phyloP scores from a whole-genome alignment of 75 land plant species.

The Pinus albicaulis region DNA sequence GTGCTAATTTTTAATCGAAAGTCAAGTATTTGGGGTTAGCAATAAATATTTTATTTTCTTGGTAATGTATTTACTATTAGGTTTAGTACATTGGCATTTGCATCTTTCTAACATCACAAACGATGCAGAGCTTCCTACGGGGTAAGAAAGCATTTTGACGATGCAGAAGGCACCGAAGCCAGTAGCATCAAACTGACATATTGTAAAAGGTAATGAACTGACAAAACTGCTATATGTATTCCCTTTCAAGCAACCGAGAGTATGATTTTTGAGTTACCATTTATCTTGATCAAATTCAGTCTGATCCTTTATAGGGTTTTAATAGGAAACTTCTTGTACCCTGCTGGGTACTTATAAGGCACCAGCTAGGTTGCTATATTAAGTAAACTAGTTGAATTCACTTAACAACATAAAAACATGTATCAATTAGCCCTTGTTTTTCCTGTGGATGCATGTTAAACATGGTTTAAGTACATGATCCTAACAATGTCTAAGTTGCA shows the following conservation, averaged over 20 bases:
- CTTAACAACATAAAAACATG: neutral
- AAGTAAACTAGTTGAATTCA: neutral
- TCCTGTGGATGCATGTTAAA: constrained; percentile 4
- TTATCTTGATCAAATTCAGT: neutral
- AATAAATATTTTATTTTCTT: neutral
- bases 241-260: neutral
- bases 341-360: neutral
- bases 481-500: constrained; percentile 10
- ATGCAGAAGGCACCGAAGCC: neutral
- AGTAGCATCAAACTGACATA: constrained; percentile 4
- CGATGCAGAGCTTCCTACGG: neutral
- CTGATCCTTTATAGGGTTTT: neutral
- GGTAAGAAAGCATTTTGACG: neutral
- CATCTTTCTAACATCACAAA: neutral
- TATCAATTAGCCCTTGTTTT: neutral
- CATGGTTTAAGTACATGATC: neutral
- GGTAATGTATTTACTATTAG: neutral
- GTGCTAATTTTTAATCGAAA: neutral
- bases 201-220: neutral
- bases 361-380: neutral
- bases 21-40: neutral
- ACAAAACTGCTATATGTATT: neutral
- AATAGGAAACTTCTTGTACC: neutral
- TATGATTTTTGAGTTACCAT: neutral
- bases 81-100: neutral